Evolutionary conservation across 2,329 filamentous ascomycete genomes (phyloP).

Genomic region (Sporothrix mexicana): DNA sequence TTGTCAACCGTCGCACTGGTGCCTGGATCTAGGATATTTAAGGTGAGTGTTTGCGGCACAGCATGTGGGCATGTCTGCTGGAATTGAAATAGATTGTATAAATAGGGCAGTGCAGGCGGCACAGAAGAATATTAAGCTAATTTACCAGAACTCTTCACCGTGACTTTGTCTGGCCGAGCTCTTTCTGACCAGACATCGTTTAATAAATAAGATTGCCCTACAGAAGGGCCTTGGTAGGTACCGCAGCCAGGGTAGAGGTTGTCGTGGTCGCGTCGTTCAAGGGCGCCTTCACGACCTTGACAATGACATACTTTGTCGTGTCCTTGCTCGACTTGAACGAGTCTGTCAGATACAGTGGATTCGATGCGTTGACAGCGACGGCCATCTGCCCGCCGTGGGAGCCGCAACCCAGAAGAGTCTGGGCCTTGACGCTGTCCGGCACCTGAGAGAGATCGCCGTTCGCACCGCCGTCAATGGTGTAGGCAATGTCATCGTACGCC

Average conservation of each 20-base stretch:
- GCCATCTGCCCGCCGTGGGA: background rate
- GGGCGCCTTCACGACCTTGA: constrained; percentile 8
- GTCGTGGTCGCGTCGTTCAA: background rate
- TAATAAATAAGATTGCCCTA: too few relatives aligned
- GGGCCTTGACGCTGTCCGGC: background rate
- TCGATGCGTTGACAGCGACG: background rate
- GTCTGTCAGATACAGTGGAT: background rate
- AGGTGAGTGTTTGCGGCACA: background rate
- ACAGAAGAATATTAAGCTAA: too few relatives aligned
- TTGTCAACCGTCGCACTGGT: background rate
- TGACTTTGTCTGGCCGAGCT: too few relatives aligned
- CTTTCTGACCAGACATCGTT: too few relatives aligned
- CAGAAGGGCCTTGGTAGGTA: too few relatives aligned
- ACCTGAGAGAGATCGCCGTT: background rate
- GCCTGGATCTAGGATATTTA: background rate
- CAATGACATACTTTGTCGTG: background rate
- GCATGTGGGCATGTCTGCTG: background rate
- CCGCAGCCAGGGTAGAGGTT: background rate
- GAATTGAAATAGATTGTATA: background rate
- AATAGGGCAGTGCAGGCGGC: background rate
- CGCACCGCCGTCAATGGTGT: background rate
- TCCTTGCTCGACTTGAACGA: background rate
- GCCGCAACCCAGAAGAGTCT: background rate
- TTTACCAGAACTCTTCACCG: too few relatives aligned
- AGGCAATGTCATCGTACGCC: constrained; percentile 9